These are phyloP conservation scores for Glycyrrhiza uralensis DNA, from an alignment of 306 rosid species.

Conservation along the genomic window DNA sequence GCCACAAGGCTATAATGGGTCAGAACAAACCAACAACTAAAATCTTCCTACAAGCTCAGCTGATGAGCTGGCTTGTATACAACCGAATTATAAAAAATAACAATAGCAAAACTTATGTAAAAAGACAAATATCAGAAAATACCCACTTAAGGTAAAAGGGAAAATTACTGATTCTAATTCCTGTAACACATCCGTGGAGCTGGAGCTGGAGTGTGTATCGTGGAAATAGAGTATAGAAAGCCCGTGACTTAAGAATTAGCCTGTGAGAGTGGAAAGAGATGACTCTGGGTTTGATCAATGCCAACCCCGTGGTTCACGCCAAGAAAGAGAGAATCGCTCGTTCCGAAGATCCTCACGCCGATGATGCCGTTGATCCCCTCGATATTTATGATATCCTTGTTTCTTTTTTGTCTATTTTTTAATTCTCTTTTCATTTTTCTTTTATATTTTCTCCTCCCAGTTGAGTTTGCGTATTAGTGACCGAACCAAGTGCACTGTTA, in stretches of 20 bases:
- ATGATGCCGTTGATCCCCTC: conserved; percentile 85
- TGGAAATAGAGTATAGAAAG: background rate
- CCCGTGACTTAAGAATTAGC: background rate
- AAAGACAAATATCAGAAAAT: no score
- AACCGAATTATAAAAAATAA: no score
- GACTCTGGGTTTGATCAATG: conserved; percentile 96
- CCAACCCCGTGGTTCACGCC: conserved; percentile 93
- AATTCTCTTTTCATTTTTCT: background rate
- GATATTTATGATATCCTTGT: conserved; percentile 95
- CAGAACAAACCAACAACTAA: no score
- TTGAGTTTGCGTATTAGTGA: background rate
- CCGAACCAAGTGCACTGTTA: background rate
- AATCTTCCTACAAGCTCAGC: no score
- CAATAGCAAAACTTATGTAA: no score
- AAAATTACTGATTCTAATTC: no score
- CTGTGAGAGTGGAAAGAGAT: conserved; percentile 23
- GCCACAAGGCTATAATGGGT: no score
- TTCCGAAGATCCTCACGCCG: conserved; percentile 55
- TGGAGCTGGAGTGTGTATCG: no score
- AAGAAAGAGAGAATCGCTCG: conserved; percentile 86
- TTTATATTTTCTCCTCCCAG: background rate
- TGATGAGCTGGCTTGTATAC: no score
- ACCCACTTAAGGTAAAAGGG: no score
- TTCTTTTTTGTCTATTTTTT: no score
- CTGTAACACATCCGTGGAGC: background rate